Evolutionary conservation across 2,329 filamentous ascomycete species (phyloP).

Genomic region (Stachybotrys elegans): DNA sequence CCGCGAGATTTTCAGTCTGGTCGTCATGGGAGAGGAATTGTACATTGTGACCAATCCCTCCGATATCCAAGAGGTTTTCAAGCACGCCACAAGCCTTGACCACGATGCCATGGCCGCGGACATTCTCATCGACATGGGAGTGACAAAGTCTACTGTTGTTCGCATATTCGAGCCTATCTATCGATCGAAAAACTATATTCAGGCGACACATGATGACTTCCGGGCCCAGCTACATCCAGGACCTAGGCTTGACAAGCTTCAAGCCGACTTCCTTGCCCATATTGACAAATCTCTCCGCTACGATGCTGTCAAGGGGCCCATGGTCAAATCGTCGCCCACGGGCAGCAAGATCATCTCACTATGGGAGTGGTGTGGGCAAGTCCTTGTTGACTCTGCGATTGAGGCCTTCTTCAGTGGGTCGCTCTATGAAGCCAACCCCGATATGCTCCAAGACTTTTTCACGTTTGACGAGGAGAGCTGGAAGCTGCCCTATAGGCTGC

Average conservation of each 20-base stretch:
- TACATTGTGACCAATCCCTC: not conserved
- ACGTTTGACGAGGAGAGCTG: constrained; percentile 1
- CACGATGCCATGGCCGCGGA: not conserved
- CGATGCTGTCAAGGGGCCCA: not conserved
- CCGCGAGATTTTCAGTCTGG: not conserved
- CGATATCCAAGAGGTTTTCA: not conserved
- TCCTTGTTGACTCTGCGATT: not conserved
- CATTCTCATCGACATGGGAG: not conserved
- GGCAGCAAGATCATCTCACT: not conserved
- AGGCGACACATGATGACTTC: not conserved
- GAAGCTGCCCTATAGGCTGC: not conserved
- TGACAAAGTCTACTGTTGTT: not conserved
- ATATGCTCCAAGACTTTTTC: not conserved
- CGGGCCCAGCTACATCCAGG: not conserved
- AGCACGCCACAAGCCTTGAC: not conserved
- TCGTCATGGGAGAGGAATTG: not conserved
- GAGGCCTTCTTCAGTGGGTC: not conserved
- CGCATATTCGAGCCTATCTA: not conserved
- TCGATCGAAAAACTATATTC: not conserved
- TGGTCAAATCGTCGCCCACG: not conserved
- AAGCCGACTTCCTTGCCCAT: not conserved
- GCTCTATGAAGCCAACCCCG: not conserved
- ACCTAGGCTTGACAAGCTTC: not conserved
- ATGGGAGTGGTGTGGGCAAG: not conserved
- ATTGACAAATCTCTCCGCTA: not conserved